Conservation (phyloP, 495 filamentous ascomycete species). For the Jackrogersella multiformis region DNA sequence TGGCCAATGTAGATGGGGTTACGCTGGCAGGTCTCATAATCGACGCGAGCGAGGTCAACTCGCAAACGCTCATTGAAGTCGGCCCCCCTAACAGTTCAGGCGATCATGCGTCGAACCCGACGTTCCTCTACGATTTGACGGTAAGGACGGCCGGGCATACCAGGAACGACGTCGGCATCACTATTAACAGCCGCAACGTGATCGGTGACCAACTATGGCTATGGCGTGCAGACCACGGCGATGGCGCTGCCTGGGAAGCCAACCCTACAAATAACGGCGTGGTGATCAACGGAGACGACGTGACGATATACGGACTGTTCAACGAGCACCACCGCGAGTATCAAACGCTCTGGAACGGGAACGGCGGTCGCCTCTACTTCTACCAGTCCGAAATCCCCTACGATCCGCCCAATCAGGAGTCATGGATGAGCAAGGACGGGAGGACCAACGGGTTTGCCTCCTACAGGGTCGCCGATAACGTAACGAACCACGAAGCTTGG, state of each 20-base stretch:
- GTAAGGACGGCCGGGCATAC: slow-evolving; percentile 41
- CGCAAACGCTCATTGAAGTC: slow-evolving; percentile 41
- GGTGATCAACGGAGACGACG: slow-evolving; percentile 45
- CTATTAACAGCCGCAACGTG: slow-evolving; percentile 44
- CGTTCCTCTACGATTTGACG: slow-evolving; percentile 45
- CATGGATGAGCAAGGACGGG: slow-evolving; percentile 41
- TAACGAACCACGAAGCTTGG: slow-evolving; percentile 45
- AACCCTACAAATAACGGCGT: slow-evolving; percentile 46
- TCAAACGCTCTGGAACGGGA: slow-evolving; percentile 48
- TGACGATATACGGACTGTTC: slow-evolving; percentile 47
- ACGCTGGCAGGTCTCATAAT: slow-evolving; percentile 48
- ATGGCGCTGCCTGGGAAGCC: slow-evolving; percentile 40
- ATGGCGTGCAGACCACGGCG: slow-evolving; percentile 47
- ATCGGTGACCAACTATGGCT: slow-evolving; percentile 47
- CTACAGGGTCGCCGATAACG: slow-evolving; percentile 44
- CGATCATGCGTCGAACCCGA: slow-evolving; percentile 39
- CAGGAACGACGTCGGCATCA: slow-evolving; percentile 45
- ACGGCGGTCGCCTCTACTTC: slow-evolving; percentile 45
- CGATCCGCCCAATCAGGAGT: slow-evolving; percentile 44
- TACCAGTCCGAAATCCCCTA: slow-evolving; percentile 49
- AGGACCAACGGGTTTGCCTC: slow-evolving; percentile 44
- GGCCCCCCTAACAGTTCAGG: slow-evolving; percentile 34
- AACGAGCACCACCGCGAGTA: slow-evolving; percentile 48
- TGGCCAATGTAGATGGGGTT: slow-evolving; percentile 44
- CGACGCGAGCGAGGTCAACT: slow-evolving; percentile 37